These are phyloP conservation scores for Cydonia oblonga DNA, from an alignment of 331 rosid genomes.

Conservation along the genomic window DNA sequence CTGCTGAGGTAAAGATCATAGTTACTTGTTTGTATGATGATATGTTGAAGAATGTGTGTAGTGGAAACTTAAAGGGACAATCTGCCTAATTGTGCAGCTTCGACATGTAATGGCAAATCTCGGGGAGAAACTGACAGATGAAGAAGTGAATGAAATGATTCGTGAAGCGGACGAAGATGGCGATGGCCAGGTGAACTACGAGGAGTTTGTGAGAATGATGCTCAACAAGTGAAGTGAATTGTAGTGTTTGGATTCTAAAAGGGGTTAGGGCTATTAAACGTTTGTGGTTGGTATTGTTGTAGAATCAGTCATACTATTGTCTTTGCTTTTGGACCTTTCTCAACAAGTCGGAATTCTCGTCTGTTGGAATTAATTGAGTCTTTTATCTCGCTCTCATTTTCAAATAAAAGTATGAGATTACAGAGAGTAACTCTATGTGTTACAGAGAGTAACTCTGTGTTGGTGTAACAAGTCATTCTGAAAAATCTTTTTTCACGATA, in stretches of 20 bases:
- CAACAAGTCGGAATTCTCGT: neutral
- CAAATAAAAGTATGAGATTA: neutral
- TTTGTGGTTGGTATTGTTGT: neutral
- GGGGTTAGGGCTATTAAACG: neutral
- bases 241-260: neutral
- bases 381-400: too few relatives aligned
- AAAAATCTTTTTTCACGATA: neutral
- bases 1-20: constrained; percentile 4
- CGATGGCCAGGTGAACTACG: constrained; percentile 28
- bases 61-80: neutral
- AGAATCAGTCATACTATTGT: neutral
- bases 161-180: constrained; percentile 20
- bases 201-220: constrained; percentile 29
- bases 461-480: neutral
- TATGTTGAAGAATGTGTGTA: neutral
- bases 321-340: neutral
- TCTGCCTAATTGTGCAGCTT: constrained; percentile 6
- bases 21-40: neutral
- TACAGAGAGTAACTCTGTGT: too few relatives aligned
- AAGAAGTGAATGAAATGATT: constrained; percentile 31
- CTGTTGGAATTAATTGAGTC: neutral
- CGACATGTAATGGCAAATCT: constrained; percentile 30
- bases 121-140: constrained; percentile 30
- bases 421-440: too few relatives aligned
- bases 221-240: constrained; percentile 13